Evolutionary conservation across 2,329 filamentous ascomycete genomes (phyloP).

Genomic region (Eutypella sp.): DNA sequence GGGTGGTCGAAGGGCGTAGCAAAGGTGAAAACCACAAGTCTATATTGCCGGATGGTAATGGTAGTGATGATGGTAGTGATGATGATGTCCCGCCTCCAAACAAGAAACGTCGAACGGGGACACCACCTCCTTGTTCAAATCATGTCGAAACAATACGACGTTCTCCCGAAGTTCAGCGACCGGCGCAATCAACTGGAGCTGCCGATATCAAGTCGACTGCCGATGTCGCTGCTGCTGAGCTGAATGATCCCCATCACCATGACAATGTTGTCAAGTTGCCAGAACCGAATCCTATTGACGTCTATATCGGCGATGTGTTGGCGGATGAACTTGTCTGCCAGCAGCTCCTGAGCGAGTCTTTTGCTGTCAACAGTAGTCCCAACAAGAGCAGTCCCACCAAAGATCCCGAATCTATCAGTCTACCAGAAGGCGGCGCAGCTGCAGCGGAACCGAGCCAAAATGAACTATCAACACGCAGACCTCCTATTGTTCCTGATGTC

Average conservation of each 20-base stretch:
- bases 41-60: conserved; percentile 7
- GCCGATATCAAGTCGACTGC: background rate
- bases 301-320: conserved; percentile 4
- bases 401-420: background rate
- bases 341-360: conserved; percentile 7
- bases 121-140: background rate
- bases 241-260: background rate
- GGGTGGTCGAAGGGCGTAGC: conserved; percentile 1
- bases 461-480: background rate
- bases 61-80: conserved; percentile 4
- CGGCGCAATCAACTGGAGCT: conserved; percentile 2
- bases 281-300: no score
- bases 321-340: conserved; percentile 5
- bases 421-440: background rate
- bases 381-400: background rate
- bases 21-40: no score
- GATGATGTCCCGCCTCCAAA: conserved; percentile 10
- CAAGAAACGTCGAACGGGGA: conserved; percentile 11
- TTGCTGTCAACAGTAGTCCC: conserved; percentile 1
- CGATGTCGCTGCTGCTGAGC: background rate
- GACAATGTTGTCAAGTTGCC: no score
- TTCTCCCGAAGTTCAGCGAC: conserved; percentile 4
- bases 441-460: background rate
- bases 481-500: background rate
- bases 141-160: conserved; percentile 4